Evolutionary conservation across 192 early-diverging fungal genomes (phyloP), one percentile per base, ranked within the genome.

Genomic region (Gorgonomyces haynaldii): DNA sequence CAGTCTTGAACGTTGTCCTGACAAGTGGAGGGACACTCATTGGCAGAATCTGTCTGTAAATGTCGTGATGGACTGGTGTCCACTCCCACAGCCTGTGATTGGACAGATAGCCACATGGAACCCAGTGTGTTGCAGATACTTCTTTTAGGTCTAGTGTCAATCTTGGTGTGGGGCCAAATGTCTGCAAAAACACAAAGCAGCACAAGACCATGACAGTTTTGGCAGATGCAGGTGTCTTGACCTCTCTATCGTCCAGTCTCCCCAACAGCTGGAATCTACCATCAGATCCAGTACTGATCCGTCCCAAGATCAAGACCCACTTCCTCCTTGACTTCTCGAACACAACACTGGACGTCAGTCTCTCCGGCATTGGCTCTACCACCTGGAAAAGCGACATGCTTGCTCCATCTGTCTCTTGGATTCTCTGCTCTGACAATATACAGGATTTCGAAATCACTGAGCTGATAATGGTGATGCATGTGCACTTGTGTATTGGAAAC

Each of bases 341-440:
- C 21, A 23, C 28, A 20, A 23, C 22, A 13, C 12, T 35, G 22
- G 5, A 23, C 19, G 24, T 48, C 46, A 17, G 46, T 35, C 24
- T 48, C 46, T 20, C 21, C 27, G 13, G 10, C 28, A n/a, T 48
- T 26, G 10, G 12, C 13, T 17, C 28, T 48, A 9, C 46, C 46
- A 2, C 46, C 46, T n/a, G 46, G 46, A 15, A 48, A 48, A 15
- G 46, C 46, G 21, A 48, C 32, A 48, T 48, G 46, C 1, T 15
- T 19, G 19, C 24, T 28, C 46, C 46, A 48, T 1, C 46, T 2
- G 20, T 48, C 46, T 38, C 36, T 32, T 35, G 46, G 31, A 19
- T 35, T 35, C 4, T 35, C 2, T 22, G 46, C 46, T 15, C 46
- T 35, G 17, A 20, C 10, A 48, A 48, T 48, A 15, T 35, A 48